phyloP scores from a whole-genome alignment of 371 early-diverging fungal genomes.

The Saksenaea oblongispora region DNA sequence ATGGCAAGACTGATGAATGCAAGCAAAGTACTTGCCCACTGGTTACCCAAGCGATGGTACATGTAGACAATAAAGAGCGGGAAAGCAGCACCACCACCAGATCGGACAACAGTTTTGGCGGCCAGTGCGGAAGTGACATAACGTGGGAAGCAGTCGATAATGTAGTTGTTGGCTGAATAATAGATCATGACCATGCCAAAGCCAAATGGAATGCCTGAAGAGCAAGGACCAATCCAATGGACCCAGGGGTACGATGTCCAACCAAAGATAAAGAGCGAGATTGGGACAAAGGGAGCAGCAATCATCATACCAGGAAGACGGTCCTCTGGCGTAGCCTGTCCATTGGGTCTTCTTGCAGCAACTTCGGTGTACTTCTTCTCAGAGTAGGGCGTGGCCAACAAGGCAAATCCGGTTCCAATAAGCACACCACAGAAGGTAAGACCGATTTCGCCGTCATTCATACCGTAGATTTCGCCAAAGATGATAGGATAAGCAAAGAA shows the following conservation, averaged over 20 bases:
- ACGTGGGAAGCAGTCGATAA: constrained; percentile 44
- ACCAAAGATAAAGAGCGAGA: constrained; percentile 47
- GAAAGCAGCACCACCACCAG: constrained; percentile 48
- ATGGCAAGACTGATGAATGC: constrained; percentile 48
- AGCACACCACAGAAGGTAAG: constrained; percentile 44
- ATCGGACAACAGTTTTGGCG: constrained; percentile 43
- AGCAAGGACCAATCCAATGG: constrained; percentile 39
- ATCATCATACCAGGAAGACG: constrained; percentile 49
- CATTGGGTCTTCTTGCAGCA: constrained; percentile 8
- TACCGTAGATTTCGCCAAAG: constrained; percentile 30
- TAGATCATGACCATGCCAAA: constrained; percentile 48
- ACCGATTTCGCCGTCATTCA: constrained; percentile 44
- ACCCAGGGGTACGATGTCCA: constrained; percentile 45
- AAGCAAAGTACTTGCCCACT: constrained; percentile 46
- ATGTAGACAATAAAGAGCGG: constrained; percentile 47
- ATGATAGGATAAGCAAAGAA: constrained; percentile 49
- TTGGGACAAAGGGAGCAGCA: constrained; percentile 41
- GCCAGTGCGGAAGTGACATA: constrained; percentile 48
- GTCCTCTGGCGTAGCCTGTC: constrained; percentile 40
- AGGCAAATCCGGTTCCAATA: constrained; percentile 35
- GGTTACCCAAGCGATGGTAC: constrained; percentile 36
- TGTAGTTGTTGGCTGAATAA: constrained; percentile 44
- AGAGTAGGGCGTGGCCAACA: constrained; percentile 31
- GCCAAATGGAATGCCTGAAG: constrained; percentile 44
- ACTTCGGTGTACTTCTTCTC: constrained; percentile 26